phyloP scores from a whole-genome alignment of 2,329 filamentous ascomycete species.

The Lasiodiplodia hormozganensis region DNA sequence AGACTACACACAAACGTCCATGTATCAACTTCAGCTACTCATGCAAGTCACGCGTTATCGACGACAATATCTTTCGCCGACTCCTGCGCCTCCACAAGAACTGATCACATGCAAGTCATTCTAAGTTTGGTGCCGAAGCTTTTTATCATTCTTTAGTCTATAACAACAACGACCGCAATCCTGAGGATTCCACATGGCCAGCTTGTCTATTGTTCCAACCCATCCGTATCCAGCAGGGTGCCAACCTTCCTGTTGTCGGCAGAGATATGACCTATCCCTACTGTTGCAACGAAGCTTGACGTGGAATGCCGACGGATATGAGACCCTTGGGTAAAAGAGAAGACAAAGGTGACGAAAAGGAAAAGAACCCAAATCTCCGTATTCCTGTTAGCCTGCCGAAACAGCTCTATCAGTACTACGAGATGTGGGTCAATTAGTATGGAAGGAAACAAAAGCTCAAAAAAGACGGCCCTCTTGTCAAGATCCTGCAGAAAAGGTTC shows the following conservation, averaged over 20 bases:
- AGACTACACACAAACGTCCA: neutral
- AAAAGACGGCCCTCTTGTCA: neutral
- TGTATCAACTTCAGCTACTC: neutral
- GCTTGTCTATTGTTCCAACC: neutral
- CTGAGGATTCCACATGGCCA: neutral
- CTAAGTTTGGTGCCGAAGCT: conserved; percentile 10
- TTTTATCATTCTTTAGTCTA: conserved; percentile 15
- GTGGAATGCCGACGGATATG: neutral
- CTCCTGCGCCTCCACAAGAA: neutral
- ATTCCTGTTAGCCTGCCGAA: neutral
- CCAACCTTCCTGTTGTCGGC: neutral
- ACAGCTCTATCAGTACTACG: conserved; percentile 3
- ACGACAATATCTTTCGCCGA: neutral
- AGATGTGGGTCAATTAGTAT: neutral
- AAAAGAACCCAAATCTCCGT: neutral
- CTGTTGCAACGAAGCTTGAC: neutral
- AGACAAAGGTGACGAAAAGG: neutral
- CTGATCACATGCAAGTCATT: neutral
- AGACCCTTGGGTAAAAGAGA: neutral
- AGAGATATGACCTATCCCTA: neutral
- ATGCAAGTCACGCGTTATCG: neutral
- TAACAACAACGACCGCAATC: neutral
- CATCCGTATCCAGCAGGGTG: neutral
- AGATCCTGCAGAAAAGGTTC: neutral
- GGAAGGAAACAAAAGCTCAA: neutral